A percentile compares a stretch with the other conserved stretches of the same genome.
These are phyloP conservation scores for Pisolithus thermaeus DNA, from an alignment of 1,284 basidiomycete genomes.

Conservation along the genomic window DNA sequence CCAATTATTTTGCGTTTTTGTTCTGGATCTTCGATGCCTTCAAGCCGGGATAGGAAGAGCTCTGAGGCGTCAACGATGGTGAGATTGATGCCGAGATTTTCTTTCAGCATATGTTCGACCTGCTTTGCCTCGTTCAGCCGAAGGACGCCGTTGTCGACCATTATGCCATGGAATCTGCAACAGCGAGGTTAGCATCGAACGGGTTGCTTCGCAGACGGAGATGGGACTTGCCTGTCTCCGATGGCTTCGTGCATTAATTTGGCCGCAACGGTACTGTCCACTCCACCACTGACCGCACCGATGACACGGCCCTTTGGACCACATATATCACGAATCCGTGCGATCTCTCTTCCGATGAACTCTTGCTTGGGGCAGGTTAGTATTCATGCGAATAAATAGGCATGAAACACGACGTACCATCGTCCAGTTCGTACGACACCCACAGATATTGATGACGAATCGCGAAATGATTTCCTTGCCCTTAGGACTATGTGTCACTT, in stretches of 20 bases:
- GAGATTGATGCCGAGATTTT: conserved; percentile 93
- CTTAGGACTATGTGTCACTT: conserved; percentile 91
- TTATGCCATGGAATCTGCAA: conserved; percentile 93
- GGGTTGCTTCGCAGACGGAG: neutral
- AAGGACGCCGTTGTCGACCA: conserved; percentile 99
- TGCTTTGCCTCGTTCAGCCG: conserved; percentile 91
- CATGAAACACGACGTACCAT: conserved; percentile 59
- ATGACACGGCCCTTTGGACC: conserved; percentile 95
- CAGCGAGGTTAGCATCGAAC: neutral
- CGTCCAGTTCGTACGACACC: conserved; percentile 84
- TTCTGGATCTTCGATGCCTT: conserved; percentile 94
- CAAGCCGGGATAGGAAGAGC: conserved; percentile 85
- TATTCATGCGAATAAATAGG: neutral
- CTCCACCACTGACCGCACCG: conserved; percentile 96
- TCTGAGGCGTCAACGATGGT: conserved; percentile 95
- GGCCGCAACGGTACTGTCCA: conserved; percentile 97
- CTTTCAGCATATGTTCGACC: conserved; percentile 94
- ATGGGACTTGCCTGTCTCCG: conserved; percentile 69
- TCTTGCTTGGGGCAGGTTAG: conserved; percentile 59
- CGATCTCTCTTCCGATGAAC: conserved; percentile 97
- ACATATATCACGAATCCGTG: conserved; percentile 91
- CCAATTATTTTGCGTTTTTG: conserved; percentile 98
- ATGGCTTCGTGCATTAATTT: conserved; percentile 99
- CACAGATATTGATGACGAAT: conserved; percentile 86
- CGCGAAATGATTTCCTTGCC: conserved; percentile 89